phyloP scores from a whole-genome alignment of 2,329 filamentous ascomycete species.

The Knufia petricola region DNA sequence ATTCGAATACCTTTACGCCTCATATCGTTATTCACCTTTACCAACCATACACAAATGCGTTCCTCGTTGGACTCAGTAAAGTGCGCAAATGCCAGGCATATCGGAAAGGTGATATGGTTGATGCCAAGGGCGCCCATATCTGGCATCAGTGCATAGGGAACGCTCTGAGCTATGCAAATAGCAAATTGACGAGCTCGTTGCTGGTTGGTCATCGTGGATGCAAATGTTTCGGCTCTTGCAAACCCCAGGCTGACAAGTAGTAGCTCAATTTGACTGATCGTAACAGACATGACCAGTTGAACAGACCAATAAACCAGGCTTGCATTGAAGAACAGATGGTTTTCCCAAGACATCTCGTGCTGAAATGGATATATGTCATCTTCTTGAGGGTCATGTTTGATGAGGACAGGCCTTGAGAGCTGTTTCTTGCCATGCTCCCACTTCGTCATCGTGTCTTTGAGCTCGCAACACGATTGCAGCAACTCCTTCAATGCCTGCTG shows the following conservation, averaged over 20 bases:
- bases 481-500: slow-evolving; percentile 8
- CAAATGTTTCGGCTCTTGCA: slow-evolving; percentile 7
- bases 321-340: slow-evolving; percentile 19
- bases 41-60: slow-evolving; percentile 13
- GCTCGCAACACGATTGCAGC: slow-evolving; percentile 13
- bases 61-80: slow-evolving; percentile 13
- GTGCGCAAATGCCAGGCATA: slow-evolving; percentile 14
- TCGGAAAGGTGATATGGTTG: slow-evolving; percentile 19
- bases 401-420: slow-evolving; percentile 10
- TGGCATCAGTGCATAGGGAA: slow-evolving; percentile 17
- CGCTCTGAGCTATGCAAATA: slow-evolving; percentile 14
- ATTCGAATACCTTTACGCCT: slow-evolving; percentile 13
- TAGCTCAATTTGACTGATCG: slow-evolving; percentile 13
- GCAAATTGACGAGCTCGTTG: slow-evolving; percentile 13
- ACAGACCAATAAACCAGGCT: slow-evolving; percentile 17
- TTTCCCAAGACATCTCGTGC: slow-evolving; percentile 17
- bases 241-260: slow-evolving; percentile 9
- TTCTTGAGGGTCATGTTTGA: slow-evolving; percentile 13
- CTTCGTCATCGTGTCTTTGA: slow-evolving; percentile 9
- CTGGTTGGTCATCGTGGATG: slow-evolving; percentile 1
- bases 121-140: slow-evolving; percentile 20
- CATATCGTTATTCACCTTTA: slow-evolving; percentile 11
- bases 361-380: slow-evolving; percentile 16
- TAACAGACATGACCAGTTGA: slow-evolving; percentile 15
- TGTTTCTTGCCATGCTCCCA: slow-evolving; percentile 18